Conservation (phyloP, 2,329 filamentous ascomycete genomes). For the Neophaeococcomyces mojaviensis region DNA sequence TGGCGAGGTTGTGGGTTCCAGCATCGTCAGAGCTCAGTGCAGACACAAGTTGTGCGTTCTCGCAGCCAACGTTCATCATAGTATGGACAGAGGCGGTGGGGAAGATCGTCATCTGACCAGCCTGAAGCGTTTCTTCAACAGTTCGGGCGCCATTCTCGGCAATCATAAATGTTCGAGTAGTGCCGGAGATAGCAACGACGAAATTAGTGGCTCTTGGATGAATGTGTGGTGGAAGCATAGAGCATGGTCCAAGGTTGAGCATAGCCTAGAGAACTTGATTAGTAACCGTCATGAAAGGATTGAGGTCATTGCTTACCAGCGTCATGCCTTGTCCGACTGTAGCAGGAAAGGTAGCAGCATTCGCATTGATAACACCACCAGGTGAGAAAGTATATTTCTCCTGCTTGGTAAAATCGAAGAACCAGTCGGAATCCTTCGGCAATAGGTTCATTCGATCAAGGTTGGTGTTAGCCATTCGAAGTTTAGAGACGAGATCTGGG, state of each 20-base stretch:
- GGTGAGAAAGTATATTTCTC: slow-evolving; percentile 36
- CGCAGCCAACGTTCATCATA: slow-evolving; percentile 43
- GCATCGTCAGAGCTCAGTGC: slow-evolving; percentile 44
- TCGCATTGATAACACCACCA: slow-evolving; percentile 46
- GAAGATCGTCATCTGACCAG: slow-evolving; percentile 45
- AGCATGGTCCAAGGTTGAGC: slow-evolving; percentile 44
- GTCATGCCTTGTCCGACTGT: slow-evolving; percentile 42
- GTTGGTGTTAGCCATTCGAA: slow-evolving; percentile 37
- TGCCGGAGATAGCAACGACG: slow-evolving; percentile 42
- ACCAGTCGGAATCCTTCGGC: slow-evolving; percentile 37
- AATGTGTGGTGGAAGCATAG: slow-evolving; percentile 45
- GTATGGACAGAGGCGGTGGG: slow-evolving; percentile 41
- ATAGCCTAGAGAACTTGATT: slow-evolving; percentile 22
- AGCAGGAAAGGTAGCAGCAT: slow-evolving; percentile 45
- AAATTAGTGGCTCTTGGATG: slow-evolving; percentile 43
- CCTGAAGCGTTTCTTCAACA: slow-evolving; percentile 34
- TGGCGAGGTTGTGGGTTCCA: slow-evolving; percentile 43
- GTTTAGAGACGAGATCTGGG: slow-evolving; percentile 32
- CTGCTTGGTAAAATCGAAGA: slow-evolving; percentile 43
- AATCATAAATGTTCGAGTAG: slow-evolving; percentile 45
- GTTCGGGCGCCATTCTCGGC: slow-evolving; percentile 44
- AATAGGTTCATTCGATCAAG: slow-evolving; percentile 40
- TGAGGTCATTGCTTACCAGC: slow-evolving; percentile 24
- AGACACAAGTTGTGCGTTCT: slow-evolving; percentile 43
- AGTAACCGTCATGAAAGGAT: neutral